Conservation (phyloP, 2,329 filamentous ascomycete species). For the Aureobasidium sp. region DNA sequence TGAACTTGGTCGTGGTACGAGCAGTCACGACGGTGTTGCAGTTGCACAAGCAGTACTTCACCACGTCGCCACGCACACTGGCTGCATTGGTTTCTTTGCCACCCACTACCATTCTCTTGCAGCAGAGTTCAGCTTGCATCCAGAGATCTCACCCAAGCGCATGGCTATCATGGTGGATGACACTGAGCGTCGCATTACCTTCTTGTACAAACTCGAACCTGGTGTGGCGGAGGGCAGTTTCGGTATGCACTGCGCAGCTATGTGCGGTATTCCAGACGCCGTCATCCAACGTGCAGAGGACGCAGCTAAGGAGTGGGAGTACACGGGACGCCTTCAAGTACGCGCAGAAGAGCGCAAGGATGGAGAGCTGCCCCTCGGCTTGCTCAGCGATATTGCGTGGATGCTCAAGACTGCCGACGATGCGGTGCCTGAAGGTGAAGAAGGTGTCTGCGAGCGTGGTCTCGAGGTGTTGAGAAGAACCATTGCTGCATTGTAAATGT, state of each 20-base stretch:
- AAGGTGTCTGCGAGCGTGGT: constrained; percentile 39
- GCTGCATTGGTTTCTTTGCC: constrained; percentile 91
- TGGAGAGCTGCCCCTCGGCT: constrained; percentile 73
- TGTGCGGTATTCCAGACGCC: constrained; percentile 84
- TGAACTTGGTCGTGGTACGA: constrained; percentile 89
- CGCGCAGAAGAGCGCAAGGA: constrained; percentile 59
- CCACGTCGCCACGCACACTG: constrained; percentile 86
- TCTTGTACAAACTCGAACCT: constrained; percentile 87
- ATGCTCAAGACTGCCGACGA: constrained; percentile 52
- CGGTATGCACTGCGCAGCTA: constrained; percentile 97
- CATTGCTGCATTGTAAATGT: constrained; percentile 43
- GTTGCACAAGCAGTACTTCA: constrained; percentile 97
- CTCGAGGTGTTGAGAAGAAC: constrained; percentile 50
- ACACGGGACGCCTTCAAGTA: constrained; percentile 83
- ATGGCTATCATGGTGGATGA: constrained; percentile 97
- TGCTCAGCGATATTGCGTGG: constrained; percentile 80
- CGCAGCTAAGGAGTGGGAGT: constrained; percentile 88
- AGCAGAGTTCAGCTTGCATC: constrained; percentile 80
- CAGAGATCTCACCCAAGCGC: constrained; percentile 74
- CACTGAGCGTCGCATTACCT: constrained; percentile 76
- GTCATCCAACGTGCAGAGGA: constrained; percentile 82
- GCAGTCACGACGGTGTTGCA: constrained; percentile 90
- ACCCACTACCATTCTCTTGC: constrained; percentile 96
- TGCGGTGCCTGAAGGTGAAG: constrained; percentile 23
- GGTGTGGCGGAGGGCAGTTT: constrained; percentile 95